Evolutionary conservation across 2,329 filamentous ascomycete genomes (phyloP).

Genomic region (Aspergillus sp.): DNA sequence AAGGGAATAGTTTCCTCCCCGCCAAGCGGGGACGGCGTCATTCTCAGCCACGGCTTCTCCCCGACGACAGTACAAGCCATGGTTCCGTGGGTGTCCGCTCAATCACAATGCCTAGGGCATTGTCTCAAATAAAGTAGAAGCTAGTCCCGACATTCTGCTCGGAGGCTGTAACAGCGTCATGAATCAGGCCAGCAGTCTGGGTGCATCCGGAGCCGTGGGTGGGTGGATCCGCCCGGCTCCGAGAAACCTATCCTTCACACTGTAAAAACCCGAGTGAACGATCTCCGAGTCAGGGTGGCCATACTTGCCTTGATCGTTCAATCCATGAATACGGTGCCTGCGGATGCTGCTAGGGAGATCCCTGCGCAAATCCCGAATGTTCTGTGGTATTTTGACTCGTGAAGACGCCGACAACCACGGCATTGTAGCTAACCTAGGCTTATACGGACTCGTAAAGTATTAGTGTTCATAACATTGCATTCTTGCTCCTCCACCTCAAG

Average conservation of each 20-base stretch:
- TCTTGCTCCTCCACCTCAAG: neutral
- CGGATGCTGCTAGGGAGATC: neutral
- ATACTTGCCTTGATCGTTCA: neutral
- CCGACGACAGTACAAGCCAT: neutral
- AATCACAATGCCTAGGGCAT: neutral
- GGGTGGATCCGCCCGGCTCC: conserved; percentile 1
- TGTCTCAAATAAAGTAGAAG: conserved; percentile 4
- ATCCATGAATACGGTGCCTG: neutral
- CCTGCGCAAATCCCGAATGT: neutral
- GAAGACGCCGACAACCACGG: neutral
- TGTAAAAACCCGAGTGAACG: neutral
- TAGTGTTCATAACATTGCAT: conserved; percentile 1
- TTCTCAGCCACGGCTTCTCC: neutral
- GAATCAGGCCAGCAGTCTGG: neutral
- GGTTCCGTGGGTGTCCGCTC: neutral
- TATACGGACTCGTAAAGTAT: neutral
- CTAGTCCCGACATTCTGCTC: neutral
- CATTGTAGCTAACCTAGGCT: neutral
- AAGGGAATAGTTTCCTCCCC: neutral
- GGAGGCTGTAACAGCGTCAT: neutral
- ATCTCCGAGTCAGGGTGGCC: neutral
- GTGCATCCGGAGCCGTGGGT: neutral
- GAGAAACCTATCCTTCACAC: neutral
- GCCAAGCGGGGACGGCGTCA: neutral
- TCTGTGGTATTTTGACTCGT: neutral